These are phyloP conservation scores for Diaporthe australafricana DNA, from an alignment of 2,329 filamentous ascomycete genomes.

Conservation along the genomic window DNA sequence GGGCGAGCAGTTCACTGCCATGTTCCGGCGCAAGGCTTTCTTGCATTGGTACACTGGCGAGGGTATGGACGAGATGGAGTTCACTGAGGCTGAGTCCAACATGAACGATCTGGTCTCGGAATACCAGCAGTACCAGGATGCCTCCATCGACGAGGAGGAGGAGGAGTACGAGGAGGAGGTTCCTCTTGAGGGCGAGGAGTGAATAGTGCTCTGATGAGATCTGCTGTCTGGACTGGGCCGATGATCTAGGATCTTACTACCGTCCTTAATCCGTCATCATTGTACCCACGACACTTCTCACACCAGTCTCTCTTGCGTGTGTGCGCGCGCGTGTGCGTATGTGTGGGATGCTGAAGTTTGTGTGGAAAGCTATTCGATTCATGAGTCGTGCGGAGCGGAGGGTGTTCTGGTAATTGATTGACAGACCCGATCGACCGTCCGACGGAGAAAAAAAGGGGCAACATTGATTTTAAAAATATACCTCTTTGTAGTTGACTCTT, in stretches of 20 bases:
- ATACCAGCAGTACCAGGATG: slow-evolving; percentile 99
- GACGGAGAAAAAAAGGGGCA: slow-evolving; percentile 27
- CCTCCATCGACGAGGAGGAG: slow-evolving; percentile 95
- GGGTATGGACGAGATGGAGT: slow-evolving; percentile 99
- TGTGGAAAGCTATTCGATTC: slow-evolving; percentile 34
- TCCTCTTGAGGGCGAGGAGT: slow-evolving; percentile 77
- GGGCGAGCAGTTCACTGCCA: slow-evolving; percentile 99
- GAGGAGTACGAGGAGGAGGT: slow-evolving; percentile 94
- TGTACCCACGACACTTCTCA: slow-evolving; percentile 31
- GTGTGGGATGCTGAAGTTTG: slow-evolving; percentile 29
- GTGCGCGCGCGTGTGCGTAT: slow-evolving; percentile 13
- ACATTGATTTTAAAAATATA: slow-evolving; percentile 38
- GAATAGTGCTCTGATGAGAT: slow-evolving; percentile 41
- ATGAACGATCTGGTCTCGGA: slow-evolving; percentile 99
- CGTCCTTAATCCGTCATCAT: slow-evolving; percentile 36
- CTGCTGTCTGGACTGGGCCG: slow-evolving; percentile 24
- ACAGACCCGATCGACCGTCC: slow-evolving; percentile 28
- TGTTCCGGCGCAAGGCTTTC: slow-evolving; percentile 99
- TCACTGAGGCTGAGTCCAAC: slow-evolving; percentile 99
- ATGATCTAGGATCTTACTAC: slow-evolving; percentile 29
- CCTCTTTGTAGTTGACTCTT: slow-evolving; percentile 36
- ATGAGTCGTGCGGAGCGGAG: slow-evolving; percentile 6
- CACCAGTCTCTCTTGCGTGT: slow-evolving; percentile 21
- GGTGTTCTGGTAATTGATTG: slow-evolving; percentile 33
- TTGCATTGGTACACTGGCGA: slow-evolving; percentile 99